Percentiles rank a stretch among this genome's conserved stretches.
Evolutionary conservation across 1,284 basidiomycete genomes (phyloP).

Genomic region (Acaromyces ingoldii): DNA sequence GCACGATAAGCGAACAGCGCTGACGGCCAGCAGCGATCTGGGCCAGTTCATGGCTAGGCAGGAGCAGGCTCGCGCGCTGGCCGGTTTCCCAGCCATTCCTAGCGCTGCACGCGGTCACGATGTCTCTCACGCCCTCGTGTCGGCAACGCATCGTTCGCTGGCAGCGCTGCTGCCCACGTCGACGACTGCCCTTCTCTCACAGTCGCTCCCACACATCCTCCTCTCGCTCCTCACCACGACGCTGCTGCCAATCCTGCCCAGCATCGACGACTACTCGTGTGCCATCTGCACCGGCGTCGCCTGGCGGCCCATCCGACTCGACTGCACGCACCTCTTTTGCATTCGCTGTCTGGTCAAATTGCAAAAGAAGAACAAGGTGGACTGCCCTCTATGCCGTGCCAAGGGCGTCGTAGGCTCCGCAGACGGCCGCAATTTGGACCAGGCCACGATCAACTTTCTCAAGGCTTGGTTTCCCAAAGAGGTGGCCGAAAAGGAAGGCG

Average conservation of each 20-base stretch:
- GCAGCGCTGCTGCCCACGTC: constrained; percentile 37
- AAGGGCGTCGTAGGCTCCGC: constrained; percentile 39
- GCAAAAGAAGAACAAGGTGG: constrained; percentile 72
- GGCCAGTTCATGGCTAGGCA: constrained; percentile 37
- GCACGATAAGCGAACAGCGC: constrained; percentile 74
- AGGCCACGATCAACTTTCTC: constrained; percentile 76
- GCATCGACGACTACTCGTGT: constrained; percentile 66
- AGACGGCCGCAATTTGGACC: constrained; percentile 62
- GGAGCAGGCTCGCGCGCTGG: constrained; percentile 20
- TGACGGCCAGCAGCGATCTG: constrained; percentile 53
- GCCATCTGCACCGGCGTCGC: constrained; percentile 53
- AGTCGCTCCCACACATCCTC: constrained; percentile 66
- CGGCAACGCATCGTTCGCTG: constrained; percentile 34
- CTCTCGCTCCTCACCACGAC: constrained; percentile 80
- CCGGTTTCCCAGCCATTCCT: constrained; percentile 18
- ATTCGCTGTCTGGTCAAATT: constrained; percentile 86
- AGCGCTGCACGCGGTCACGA: constrained; percentile 12
- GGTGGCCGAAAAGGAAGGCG: constrained; percentile 67
- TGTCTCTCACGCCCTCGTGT: constrained; percentile 16
- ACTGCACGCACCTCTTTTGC: constrained; percentile 86
- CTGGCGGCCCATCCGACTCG: constrained; percentile 62
- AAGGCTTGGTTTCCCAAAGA: constrained; percentile 88
- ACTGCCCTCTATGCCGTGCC: constrained; percentile 74
- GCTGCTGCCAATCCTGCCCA: constrained; percentile 75
- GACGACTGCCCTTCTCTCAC: constrained; percentile 36